A percentile compares a stretch with the other conserved stretches of the same genome.
Evolutionary conservation across 1,284 basidiomycete genomes (phyloP).

Genomic region (Afroboletus lepidellus): DNA sequence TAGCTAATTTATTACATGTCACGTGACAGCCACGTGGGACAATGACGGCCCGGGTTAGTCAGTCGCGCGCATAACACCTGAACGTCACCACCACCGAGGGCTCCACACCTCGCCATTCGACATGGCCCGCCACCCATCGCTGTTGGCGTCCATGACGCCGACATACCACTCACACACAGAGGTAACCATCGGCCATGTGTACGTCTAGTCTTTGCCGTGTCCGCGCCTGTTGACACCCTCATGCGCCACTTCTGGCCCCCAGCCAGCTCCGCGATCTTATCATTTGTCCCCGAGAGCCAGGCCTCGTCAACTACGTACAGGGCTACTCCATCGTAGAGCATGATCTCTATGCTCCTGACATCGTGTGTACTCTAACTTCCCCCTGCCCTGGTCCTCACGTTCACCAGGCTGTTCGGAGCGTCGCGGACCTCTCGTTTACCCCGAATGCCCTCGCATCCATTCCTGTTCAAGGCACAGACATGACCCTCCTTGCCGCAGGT

Average conservation of each 20-base stretch:
- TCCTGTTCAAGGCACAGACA: conserved; percentile 49
- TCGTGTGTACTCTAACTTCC: conserved; percentile 42
- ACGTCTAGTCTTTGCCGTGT: conserved; percentile 33
- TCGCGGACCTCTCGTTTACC: conserved; percentile 57
- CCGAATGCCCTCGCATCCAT: conserved; percentile 72
- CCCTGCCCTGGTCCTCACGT: conserved; percentile 15
- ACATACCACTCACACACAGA: conserved; percentile 45
- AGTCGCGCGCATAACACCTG: conserved; percentile 9
- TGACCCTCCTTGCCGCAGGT: conserved; percentile 75
- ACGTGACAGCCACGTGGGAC: conserved; percentile 28
- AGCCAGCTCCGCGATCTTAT: conserved; percentile 77
- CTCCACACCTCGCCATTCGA: conserved; percentile 19
- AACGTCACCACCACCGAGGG: conserved; percentile 14
- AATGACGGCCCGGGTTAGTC: conserved; percentile 14
- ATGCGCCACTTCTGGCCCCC: conserved; percentile 10
- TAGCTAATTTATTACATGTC: conserved; percentile 2
- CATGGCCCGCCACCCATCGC: conserved; percentile 49
- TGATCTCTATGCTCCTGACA: conserved; percentile 49
- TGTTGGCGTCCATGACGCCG: conserved; percentile 48
- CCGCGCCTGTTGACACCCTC: neutral
- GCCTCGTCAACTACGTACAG: conserved; percentile 67
- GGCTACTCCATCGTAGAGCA: conserved; percentile 62
- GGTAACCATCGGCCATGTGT: conserved; percentile 72
- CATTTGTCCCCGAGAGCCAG: conserved; percentile 67
- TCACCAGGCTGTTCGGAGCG: conserved; percentile 45